phyloP scores from a whole-genome alignment of 495 filamentous ascomycete species.

The Neurospora discreta region DNA sequence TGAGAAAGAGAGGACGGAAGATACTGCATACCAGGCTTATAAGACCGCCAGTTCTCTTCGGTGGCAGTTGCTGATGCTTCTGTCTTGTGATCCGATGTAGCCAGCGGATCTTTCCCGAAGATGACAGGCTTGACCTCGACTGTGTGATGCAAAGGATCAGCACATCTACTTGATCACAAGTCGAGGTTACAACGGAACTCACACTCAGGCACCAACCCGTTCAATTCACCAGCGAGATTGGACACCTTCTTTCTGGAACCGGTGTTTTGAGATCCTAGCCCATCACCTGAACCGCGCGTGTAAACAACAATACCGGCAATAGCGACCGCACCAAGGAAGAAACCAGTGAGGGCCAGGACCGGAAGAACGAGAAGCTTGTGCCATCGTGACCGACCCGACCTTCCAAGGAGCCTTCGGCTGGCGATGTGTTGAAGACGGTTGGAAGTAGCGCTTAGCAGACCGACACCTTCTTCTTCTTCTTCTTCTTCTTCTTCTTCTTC shows the following conservation, averaged over 20 bases:
- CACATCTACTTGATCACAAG: background rate
- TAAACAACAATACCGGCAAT: background rate
- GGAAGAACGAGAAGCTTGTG: background rate
- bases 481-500: background rate
- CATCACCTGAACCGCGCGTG: background rate
- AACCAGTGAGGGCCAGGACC: background rate
- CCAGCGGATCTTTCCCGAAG: background rate
- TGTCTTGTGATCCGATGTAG: slow-evolving; percentile 5
- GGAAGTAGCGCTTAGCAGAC: background rate
- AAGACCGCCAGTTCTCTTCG: background rate
- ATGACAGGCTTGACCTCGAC: background rate
- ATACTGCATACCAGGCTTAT: background rate
- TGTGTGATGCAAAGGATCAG: background rate
- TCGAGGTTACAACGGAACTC: background rate
- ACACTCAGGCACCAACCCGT: background rate
- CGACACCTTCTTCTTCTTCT: background rate
- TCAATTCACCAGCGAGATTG: background rate
- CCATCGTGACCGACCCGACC: background rate
- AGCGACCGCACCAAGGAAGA: background rate
- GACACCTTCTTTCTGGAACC: background rate
- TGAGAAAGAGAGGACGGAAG: background rate
- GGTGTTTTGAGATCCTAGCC: background rate
- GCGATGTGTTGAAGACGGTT: background rate
- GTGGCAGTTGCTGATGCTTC: slow-evolving; percentile 2
- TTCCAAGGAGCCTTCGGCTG: background rate